phyloP scores from a whole-genome alignment of 495 filamentous ascomycete species.

The Clohesyomyces aquaticus region DNA sequence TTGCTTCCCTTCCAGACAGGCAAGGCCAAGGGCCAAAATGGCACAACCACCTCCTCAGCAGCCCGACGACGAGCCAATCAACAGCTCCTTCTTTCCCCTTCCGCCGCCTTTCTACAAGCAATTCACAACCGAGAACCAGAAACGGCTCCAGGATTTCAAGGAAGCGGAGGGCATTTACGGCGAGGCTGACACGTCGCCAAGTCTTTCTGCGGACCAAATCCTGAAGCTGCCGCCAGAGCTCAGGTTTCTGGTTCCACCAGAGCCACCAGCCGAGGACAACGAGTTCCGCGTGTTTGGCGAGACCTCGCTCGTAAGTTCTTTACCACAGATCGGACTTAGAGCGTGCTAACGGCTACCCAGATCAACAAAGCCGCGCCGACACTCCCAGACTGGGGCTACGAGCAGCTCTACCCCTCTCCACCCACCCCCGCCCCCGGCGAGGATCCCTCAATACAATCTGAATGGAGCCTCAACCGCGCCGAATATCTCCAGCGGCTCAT shows the following conservation, averaged over 20 bases:
- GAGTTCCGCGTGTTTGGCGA: conserved; percentile 77
- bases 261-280: conserved; percentile 66
- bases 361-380: conserved; percentile 57
- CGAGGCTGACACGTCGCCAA: conserved; percentile 11
- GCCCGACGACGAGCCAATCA: neutral
- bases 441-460: conserved; percentile 49
- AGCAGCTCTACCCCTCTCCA: conserved; percentile 66
- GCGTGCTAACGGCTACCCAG: conserved; percentile 21
- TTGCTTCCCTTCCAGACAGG: neutral
- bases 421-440: conserved; percentile 48
- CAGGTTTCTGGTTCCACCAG: conserved; percentile 77
- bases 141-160: conserved; percentile 61
- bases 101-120: conserved; percentile 89
- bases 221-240: conserved; percentile 71
- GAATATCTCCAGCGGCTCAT: conserved; percentile 76
- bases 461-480: conserved; percentile 64
- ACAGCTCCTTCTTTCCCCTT: conserved; percentile 68
- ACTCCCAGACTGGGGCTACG: conserved; percentile 61
- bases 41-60: conserved; percentile 45
- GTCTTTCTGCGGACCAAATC: conserved; percentile 48
- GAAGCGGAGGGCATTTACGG: neutral
- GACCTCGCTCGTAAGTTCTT: conserved; percentile 23
- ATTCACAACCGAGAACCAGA: conserved; percentile 79
- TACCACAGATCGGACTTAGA: conserved; percentile 31
- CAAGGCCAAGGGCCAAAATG: neutral